Percentiles rank a stretch among this genome's conserved stretches.
Evolutionary conservation across 176 grass and related monocot species (phyloP).

Genomic region (Eragrostis nindensis): DNA sequence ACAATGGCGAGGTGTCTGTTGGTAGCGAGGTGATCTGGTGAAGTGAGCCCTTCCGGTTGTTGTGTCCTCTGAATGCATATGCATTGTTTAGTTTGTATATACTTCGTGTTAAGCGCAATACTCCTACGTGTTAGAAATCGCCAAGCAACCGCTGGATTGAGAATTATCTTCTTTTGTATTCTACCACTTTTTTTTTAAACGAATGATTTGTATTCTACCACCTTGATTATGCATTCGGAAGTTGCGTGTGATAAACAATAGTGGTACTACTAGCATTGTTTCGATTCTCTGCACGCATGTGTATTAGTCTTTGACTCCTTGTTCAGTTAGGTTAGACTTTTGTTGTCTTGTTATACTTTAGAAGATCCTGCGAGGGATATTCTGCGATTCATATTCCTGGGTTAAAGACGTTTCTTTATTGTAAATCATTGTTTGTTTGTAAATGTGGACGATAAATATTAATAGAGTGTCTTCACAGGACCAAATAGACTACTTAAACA

Average conservation of each 20-base stretch:
- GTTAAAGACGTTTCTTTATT: background rate
- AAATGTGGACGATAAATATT: background rate
- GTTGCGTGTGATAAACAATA: background rate
- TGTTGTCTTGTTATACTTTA: slow-evolving; percentile 42
- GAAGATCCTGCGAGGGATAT: slow-evolving; percentile 45
- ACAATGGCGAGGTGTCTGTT: slow-evolving; percentile 41
- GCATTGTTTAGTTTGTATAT: background rate
- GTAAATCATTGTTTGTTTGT: background rate
- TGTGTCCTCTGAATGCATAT: background rate
- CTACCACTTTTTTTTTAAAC: too few species aligned
- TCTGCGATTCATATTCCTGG: slow-evolving; percentile 37
- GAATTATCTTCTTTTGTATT: too few species aligned
- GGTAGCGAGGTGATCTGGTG: background rate
- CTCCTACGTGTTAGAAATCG: too few species aligned
- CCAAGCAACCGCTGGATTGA: too few species aligned
- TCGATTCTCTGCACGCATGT: background rate
- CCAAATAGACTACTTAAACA: background rate
- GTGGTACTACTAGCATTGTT: background rate
- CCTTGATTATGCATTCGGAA: slow-evolving; percentile 27
- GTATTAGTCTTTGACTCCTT: background rate
- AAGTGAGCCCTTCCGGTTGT: background rate
- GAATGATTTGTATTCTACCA: background rate
- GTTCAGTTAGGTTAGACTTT: slow-evolving; percentile 19
- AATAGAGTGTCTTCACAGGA: background rate
- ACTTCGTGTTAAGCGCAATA: background rate